phyloP scores from a whole-genome alignment of 495 filamentous ascomycete genomes.

The Lasiosphaeria miniovina region DNA sequence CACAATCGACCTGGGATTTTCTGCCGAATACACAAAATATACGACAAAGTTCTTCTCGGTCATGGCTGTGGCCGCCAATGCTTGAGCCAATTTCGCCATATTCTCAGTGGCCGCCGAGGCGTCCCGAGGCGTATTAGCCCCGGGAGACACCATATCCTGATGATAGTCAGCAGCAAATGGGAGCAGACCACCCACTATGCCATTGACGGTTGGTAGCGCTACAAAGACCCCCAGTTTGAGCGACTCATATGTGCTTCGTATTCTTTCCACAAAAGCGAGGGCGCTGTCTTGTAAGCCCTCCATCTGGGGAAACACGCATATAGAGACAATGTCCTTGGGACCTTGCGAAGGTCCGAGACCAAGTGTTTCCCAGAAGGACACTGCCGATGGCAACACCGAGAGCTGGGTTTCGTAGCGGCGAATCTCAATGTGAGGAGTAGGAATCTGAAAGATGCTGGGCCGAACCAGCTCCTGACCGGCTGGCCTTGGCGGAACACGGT shows the following conservation, averaged over 20 bases:
- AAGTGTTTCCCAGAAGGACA: constrained; percentile 89
- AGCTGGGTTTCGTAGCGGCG: constrained; percentile 70
- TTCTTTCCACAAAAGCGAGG: constrained; percentile 65
- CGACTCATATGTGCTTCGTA: constrained; percentile 72
- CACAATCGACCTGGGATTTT: constrained; percentile 60
- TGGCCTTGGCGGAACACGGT: constrained; percentile 45
- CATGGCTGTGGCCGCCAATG: constrained; percentile 30
- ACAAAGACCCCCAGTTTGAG: constrained; percentile 73
- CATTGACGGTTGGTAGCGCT: constrained; percentile 49
- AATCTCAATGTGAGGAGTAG: constrained; percentile 70
- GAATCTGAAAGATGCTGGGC: constrained; percentile 46
- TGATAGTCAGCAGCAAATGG: constrained; percentile 46
- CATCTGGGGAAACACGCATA: constrained; percentile 72
- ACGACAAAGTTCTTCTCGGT: constrained; percentile 66
- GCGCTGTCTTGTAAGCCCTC: constrained; percentile 58
- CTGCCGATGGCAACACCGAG: constrained; percentile 73
- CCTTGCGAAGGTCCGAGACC: constrained; percentile 77
- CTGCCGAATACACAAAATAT: constrained; percentile 80
- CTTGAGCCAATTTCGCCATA: constrained; percentile 35
- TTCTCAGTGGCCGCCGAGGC: constrained; percentile 27
- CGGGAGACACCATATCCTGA: constrained; percentile 31
- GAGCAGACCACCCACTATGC: constrained; percentile 58
- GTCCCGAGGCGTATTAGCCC: constrained; percentile 22
- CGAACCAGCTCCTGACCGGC: constrained; percentile 34
- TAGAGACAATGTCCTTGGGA: constrained; percentile 71